Conservation (phyloP, 2,329 filamentous ascomycete genomes). For the Colletotrichum nymphaeae region DNA sequence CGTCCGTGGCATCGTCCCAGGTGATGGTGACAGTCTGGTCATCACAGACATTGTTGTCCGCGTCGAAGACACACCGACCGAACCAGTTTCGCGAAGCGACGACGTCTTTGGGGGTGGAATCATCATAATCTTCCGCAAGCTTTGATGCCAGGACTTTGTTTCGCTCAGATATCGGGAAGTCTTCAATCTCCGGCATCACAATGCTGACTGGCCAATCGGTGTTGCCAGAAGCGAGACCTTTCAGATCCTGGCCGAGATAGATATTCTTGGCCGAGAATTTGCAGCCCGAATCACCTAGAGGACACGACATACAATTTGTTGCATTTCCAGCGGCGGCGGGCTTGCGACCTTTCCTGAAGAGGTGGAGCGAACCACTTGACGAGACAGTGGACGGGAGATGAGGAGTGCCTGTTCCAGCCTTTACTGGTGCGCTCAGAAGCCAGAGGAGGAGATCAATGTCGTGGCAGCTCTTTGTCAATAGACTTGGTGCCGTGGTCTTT, state of each 20-base stretch:
- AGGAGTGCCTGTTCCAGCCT: slow-evolving; percentile 57
- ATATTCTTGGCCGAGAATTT: slow-evolving; percentile 88
- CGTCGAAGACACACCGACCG: slow-evolving; percentile 94
- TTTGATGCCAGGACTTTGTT: slow-evolving; percentile 54
- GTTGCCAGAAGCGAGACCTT: slow-evolving; percentile 72
- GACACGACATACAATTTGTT: slow-evolving; percentile 89
- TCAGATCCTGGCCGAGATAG: slow-evolving; percentile 75
- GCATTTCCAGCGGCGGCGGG: slow-evolving; percentile 78
- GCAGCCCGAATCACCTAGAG: slow-evolving; percentile 76
- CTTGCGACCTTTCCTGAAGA: slow-evolving; percentile 82
- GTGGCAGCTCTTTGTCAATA: slow-evolving; percentile 96
- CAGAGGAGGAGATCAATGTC: slow-evolving; percentile 95
- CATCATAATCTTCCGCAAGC: slow-evolving; percentile 65
- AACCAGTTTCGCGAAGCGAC: slow-evolving; percentile 77
- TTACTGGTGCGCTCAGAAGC: slow-evolving; percentile 82
- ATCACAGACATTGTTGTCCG: slow-evolving; percentile 93
- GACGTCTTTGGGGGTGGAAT: slow-evolving; percentile 57
- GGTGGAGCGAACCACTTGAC: slow-evolving; percentile 80
- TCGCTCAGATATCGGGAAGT: slow-evolving; percentile 63
- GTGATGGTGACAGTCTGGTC: slow-evolving; percentile 90
- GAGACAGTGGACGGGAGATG: slow-evolving; percentile 83
- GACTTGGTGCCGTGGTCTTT: slow-evolving; percentile 78
- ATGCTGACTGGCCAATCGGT: slow-evolving; percentile 86
- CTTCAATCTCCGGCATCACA: slow-evolving; percentile 93
- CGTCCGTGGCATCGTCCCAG: slow-evolving; percentile 78